phyloP scores from a whole-genome alignment of 1,284 basidiomycete species.

The Fomitopsis schrenkii region DNA sequence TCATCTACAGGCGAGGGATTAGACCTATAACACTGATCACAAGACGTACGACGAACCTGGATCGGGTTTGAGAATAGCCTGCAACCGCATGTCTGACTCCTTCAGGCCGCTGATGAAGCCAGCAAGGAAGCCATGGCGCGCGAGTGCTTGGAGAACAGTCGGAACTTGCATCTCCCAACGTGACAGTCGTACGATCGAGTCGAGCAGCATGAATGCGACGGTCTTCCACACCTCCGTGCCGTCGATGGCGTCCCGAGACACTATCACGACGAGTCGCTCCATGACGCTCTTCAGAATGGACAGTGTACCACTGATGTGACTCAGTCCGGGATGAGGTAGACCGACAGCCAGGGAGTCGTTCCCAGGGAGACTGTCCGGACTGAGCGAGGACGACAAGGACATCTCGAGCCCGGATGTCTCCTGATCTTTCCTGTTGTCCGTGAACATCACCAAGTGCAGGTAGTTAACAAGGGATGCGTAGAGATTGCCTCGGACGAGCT shows the following conservation, averaged over 20 bases:
- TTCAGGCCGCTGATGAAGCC: constrained; percentile 85
- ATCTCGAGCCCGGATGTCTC: constrained; percentile 11
- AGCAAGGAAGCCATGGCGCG: constrained; percentile 75
- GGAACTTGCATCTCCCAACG: constrained; percentile 56
- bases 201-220: constrained; percentile 84
- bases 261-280: constrained; percentile 74
- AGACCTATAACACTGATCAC: background rate
- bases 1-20: constrained; percentile 53
- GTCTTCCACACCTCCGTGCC: constrained; percentile 97
- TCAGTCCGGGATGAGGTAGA: constrained; percentile 29
- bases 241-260: constrained; percentile 90
- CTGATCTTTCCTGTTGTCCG: constrained; percentile 21
- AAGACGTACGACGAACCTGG: constrained; percentile 56
- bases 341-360: constrained; percentile 5
- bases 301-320: constrained; percentile 61
- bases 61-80: constrained; percentile 82
- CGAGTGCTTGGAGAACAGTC: constrained; percentile 55
- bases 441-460: constrained; percentile 64
- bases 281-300: constrained; percentile 58
- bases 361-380: constrained; percentile 29
- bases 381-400: constrained; percentile 34
- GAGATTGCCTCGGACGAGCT: constrained; percentile 94
- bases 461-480: constrained; percentile 91
- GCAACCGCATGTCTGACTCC: constrained; percentile 78
- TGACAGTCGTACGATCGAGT: constrained; percentile 69